Percentiles rank a stretch among this genome's conserved stretches.
Evolutionary conservation across 352 stramenopile species (phyloP).

Genomic region (Pythium sukuiense): DNA sequence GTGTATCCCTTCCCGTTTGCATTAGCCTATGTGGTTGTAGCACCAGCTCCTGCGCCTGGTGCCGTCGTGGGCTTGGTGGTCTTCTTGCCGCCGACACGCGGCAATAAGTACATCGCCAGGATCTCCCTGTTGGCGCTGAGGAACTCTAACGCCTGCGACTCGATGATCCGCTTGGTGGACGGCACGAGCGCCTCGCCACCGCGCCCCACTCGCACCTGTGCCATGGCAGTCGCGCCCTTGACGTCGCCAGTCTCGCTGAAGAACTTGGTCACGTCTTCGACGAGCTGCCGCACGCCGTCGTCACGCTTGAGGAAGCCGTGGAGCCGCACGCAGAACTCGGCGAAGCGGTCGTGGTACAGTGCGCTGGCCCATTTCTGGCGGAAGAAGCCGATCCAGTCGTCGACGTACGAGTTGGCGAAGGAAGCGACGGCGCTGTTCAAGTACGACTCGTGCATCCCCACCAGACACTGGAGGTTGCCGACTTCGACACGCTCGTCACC

Average conservation of each 20-base stretch:
- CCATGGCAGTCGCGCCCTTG: slow-evolving; percentile 59
- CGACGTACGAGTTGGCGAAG: slow-evolving; percentile 66
- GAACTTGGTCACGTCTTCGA: slow-evolving; percentile 61
- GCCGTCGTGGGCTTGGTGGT: slow-evolving; percentile 20
- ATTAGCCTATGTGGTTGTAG: not conserved
- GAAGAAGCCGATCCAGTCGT: slow-evolving; percentile 88
- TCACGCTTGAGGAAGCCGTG: slow-evolving; percentile 63
- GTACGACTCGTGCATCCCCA: slow-evolving; percentile 85
- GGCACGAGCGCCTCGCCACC: slow-evolving; percentile 56
- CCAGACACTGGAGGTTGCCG: slow-evolving; percentile 66
- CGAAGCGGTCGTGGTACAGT: slow-evolving; percentile 81
- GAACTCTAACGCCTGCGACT: slow-evolving; percentile 78
- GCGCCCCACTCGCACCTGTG: slow-evolving; percentile 63
- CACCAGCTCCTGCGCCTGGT: not conserved
- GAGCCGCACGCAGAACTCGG: slow-evolving; percentile 64
- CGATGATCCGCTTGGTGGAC: slow-evolving; percentile 73
- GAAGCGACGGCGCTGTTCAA: slow-evolving; percentile 80
- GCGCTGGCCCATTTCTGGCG: slow-evolving; percentile 69
- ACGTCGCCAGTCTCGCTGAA: slow-evolving; percentile 63
- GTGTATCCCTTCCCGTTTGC: too few relatives aligned
- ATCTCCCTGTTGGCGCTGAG: slow-evolving; percentile 73
- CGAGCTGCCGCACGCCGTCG: slow-evolving; percentile 61
- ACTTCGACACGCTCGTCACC: slow-evolving; percentile 55
- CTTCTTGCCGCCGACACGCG: slow-evolving; percentile 29
- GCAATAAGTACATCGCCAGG: slow-evolving; percentile 81